phyloP scores from a whole-genome alignment of 2,329 filamentous ascomycete species.

The Aspergillus viridinutans region DNA sequence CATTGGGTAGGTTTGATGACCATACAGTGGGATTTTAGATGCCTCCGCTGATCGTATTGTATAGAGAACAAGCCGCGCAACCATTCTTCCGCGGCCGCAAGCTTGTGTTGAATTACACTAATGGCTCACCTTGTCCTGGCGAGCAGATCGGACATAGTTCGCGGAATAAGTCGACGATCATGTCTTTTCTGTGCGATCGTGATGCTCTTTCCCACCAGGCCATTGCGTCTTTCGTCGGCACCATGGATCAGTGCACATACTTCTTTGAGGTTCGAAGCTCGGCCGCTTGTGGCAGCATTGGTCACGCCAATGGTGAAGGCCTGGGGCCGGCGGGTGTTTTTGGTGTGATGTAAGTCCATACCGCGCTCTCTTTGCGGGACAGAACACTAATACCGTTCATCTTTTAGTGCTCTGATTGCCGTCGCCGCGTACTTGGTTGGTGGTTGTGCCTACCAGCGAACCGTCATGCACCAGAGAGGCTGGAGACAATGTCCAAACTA shows the following conservation, averaged over 20 bases:
- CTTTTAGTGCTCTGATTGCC: conserved; percentile 55
- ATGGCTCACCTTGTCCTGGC: conserved; percentile 65
- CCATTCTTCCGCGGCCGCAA: conserved; percentile 52
- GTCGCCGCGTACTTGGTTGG: conserved; percentile 85
- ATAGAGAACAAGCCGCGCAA: conserved; percentile 42
- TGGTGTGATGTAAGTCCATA: conserved; percentile 68
- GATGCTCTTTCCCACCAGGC: conserved; percentile 67
- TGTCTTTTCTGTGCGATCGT: conserved; percentile 89
- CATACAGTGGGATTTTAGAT: not conserved
- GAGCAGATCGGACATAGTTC: conserved; percentile 24
- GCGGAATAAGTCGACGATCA: conserved; percentile 68
- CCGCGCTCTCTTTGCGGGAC: conserved; percentile 21
- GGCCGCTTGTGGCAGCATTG: conserved; percentile 74
- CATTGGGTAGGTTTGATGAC: conserved; percentile 37
- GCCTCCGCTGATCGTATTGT: conserved; percentile 3
- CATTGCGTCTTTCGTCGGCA: conserved; percentile 77
- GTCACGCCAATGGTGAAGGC: conserved; percentile 51
- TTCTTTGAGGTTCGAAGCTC: conserved; percentile 88
- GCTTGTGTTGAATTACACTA: conserved; percentile 70
- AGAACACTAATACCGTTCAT: conserved; percentile 12
- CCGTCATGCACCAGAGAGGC: conserved; percentile 87
- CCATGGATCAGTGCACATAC: conserved; percentile 88
- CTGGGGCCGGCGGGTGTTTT: conserved; percentile 74
- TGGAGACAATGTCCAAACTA: conserved; percentile 97
- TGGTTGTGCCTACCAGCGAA: conserved; percentile 92